Percentiles rank a stretch among this genome's conserved stretches.
Conservation (phyloP, 2,329 filamentous ascomycete species). For the Stachybotrys chartarum region DNA sequence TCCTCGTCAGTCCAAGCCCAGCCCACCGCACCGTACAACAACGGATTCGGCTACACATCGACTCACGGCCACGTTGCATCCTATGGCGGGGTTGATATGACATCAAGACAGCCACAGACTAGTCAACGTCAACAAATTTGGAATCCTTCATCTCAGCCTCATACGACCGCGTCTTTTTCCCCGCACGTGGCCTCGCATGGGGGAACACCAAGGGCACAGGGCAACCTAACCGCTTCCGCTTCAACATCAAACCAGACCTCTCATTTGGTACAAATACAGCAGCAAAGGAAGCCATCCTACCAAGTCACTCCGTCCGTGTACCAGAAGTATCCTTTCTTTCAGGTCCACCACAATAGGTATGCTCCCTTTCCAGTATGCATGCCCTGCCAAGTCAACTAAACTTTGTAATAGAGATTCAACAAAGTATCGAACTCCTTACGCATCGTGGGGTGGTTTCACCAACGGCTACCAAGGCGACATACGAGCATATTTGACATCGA, state of each 20-base stretch:
- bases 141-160: neutral
- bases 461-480: slow-evolving; percentile 53
- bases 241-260: neutral
- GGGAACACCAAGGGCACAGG: neutral
- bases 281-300: slow-evolving; percentile 19
- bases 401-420: slow-evolving; percentile 35
- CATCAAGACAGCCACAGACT: too few species aligned
- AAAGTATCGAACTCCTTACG: slow-evolving; percentile 54
- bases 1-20: neutral
- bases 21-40: neutral
- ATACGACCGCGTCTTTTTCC: neutral
- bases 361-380: slow-evolving; percentile 4
- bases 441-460: slow-evolving; percentile 48
- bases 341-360: slow-evolving; percentile 52
- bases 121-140: neutral
- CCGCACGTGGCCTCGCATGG: neutral
- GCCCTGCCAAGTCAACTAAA: neutral
- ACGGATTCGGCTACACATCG: neutral
- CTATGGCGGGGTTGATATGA: too few species aligned
- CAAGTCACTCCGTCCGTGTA: slow-evolving; percentile 33
- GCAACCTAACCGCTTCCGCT: neutral
- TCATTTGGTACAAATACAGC: neutral
- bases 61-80: too few species aligned
- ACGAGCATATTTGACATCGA: slow-evolving; percentile 34
- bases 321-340: slow-evolving; percentile 51